These are phyloP conservation scores for Achlya hypogyna DNA, from an alignment of 352 stramenopile species.

Conservation along the genomic window DNA sequence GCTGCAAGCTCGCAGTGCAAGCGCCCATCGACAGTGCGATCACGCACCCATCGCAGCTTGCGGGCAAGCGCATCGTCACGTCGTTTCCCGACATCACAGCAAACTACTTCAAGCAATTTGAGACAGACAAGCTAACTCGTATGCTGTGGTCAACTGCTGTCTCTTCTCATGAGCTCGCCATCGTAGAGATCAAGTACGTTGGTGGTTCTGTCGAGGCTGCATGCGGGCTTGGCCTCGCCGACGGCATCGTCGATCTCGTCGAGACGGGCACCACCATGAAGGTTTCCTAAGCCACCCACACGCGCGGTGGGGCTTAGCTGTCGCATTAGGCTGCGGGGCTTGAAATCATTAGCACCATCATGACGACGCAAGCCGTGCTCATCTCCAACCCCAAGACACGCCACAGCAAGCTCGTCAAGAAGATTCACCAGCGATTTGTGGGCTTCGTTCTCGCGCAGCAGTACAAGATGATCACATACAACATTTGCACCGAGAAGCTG, in stretches of 20 bases:
- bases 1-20: slow-evolving; percentile 93
- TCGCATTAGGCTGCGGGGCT: slow-evolving; percentile 87
- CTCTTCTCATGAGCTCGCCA: neutral
- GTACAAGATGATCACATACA: slow-evolving; percentile 98
- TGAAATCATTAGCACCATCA: slow-evolving; percentile 91
- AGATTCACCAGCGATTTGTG: slow-evolving; percentile 90
- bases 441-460: slow-evolving; percentile 95
- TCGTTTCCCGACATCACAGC: slow-evolving; percentile 92
- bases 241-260: slow-evolving; percentile 98
- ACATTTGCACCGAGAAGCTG: slow-evolving; percentile 88
- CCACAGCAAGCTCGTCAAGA: slow-evolving; percentile 59
- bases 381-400: slow-evolving; percentile 78
- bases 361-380: slow-evolving; percentile 89
- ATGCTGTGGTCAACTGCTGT: neutral
- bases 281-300: slow-evolving; percentile 23
- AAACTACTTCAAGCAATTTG: slow-evolving; percentile 92
- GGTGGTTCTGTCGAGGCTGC: slow-evolving; percentile 97
- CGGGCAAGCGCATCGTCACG: slow-evolving; percentile 96
- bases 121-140: slow-evolving; percentile 36
- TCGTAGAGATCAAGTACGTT: slow-evolving; percentile 92
- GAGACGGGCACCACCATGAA: slow-evolving; percentile 99
- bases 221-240: slow-evolving; percentile 94
- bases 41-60: slow-evolving; percentile 68
- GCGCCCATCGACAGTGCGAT: slow-evolving; percentile 86
- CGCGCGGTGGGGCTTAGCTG: slow-evolving; percentile 6